phyloP scores from a whole-genome alignment of 2,329 filamentous ascomycete genomes.

The Beauveria australis region DNA sequence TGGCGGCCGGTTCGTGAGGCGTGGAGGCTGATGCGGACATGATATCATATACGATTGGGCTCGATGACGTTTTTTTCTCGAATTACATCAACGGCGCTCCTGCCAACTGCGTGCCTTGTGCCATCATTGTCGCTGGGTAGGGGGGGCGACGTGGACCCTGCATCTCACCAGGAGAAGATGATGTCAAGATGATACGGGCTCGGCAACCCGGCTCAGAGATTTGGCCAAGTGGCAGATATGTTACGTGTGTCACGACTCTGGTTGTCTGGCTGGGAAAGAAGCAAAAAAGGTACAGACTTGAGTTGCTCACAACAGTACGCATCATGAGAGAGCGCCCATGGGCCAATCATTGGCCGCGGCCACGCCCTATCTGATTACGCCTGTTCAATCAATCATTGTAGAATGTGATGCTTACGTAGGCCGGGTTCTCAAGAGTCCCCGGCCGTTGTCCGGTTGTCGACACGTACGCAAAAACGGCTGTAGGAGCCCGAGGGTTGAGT shows the following conservation, averaged over 20 bases:
- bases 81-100: neutral
- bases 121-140: neutral
- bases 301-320: no score
- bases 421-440: no score
- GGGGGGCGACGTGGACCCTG: neutral
- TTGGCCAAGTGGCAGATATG: no score
- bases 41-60: neutral
- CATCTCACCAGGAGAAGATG: neutral
- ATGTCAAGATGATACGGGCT: neutral
- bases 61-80: neutral
- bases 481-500: neutral
- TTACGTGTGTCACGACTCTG: neutral
- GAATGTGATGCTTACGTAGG: no score
- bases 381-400: no score
- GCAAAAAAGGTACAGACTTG: no score
- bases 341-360: no score
- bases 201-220: neutral
- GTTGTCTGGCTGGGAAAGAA: neutral
- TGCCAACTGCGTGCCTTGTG: neutral
- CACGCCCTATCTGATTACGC: no score
- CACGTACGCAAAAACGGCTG: neutral
- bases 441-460: neutral
- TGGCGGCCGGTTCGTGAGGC: neutral
- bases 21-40: neutral
- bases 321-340: no score